Evolutionary conservation across 352 stramenopile species (phyloP), one percentile per base, ranked within the genome.

Genomic region (Blastocystis sp.): DNA sequence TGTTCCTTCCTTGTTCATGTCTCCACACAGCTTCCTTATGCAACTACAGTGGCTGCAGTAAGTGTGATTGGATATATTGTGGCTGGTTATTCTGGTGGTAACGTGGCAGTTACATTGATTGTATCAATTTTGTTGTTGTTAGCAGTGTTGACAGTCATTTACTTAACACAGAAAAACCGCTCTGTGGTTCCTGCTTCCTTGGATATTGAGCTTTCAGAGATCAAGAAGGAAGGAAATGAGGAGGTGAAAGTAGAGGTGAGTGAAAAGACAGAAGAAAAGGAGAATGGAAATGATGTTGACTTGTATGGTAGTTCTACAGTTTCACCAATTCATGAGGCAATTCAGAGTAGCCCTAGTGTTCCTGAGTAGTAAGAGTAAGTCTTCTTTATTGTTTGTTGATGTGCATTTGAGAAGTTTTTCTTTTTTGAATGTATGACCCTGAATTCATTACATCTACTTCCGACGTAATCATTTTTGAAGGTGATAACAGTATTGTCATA

Each of bases 11-110:
- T 90, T 39, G 57, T 87, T 21, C 91, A 93, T 67, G 89, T 92
- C 0, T 88, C 73, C 42, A 93, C 91, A 6, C 91, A 93, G 81
- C 86, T 89, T 54, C 91, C 91, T 0, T 93, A 93, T n/a, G 67
- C 71, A 11, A 66, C 46, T 4, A 83, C 46, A 6, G 51, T 49
- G 7, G 43, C 71, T 24, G 71, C n/a, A 21, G 43, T 83, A 6
- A 66, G 71, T 43, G 27, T 65, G 35, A 16, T 83, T 3, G 71
- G 71, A 24, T 83, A 83, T n/a, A 32, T 83, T 11, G 66, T 83
- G 12, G 71, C 71, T 35, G 46, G 71, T 12, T 83, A 42, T n/a
- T 67, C 46, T 0, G 37, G 65, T 7, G 29, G 6, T 19, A 83
- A 66, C 29, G 24, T 42, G 12, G 32, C 1, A 16, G 29, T 83